Evolutionary conservation across 2,329 filamentous ascomycete species (phyloP).

Genomic region (Pseudopithomyces chartarum): DNA sequence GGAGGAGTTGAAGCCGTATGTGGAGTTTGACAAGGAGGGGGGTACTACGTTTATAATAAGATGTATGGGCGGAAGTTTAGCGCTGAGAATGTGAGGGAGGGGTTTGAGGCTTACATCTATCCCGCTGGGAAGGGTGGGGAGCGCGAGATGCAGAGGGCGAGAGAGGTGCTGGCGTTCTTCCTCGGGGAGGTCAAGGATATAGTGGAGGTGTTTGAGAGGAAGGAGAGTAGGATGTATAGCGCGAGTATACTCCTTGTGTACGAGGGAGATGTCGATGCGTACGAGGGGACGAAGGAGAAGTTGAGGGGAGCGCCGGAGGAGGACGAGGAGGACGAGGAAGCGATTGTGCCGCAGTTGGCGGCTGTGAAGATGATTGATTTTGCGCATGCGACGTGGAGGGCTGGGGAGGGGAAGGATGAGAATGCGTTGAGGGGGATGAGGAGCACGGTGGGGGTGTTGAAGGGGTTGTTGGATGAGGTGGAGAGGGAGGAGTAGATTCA

Average conservation of each 20-base stretch:
- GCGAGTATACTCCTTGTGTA: slow-evolving; percentile 69
- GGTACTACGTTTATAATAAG: slow-evolving; percentile 67
- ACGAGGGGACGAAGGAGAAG: slow-evolving; percentile 51
- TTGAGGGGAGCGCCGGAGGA: slow-evolving; percentile 18
- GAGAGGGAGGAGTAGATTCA: no score
- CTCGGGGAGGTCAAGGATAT: slow-evolving; percentile 58
- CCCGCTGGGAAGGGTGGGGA: slow-evolving; percentile 36
- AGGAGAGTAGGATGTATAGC: slow-evolving; percentile 71
- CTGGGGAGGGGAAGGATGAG: slow-evolving; percentile 82
- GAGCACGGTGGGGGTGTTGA: slow-evolving; percentile 73
- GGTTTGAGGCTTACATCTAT: slow-evolving; percentile 62
- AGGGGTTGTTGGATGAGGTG: slow-evolving; percentile 57
- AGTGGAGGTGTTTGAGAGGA: slow-evolving; percentile 61
- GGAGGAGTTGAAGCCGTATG: slow-evolving; percentile 34
- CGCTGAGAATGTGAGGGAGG: slow-evolving; percentile 60
- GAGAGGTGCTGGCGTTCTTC: slow-evolving; percentile 53
- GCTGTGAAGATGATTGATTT: slow-evolving; percentile 93
- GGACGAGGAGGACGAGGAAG: slow-evolving; percentile 48
- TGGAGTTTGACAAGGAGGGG: slow-evolving; percentile 53
- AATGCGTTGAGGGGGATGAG: slow-evolving; percentile 78
- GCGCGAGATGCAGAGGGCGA: slow-evolving; percentile 42
- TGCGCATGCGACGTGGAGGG: slow-evolving; percentile 85
- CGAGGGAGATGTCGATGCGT: slow-evolving; percentile 64
- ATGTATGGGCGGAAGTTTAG: slow-evolving; percentile 66
- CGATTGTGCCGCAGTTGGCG: slow-evolving; percentile 66